Conservation (phyloP, 1,139 yeast genomes). For the Taphrina confusa region DNA sequence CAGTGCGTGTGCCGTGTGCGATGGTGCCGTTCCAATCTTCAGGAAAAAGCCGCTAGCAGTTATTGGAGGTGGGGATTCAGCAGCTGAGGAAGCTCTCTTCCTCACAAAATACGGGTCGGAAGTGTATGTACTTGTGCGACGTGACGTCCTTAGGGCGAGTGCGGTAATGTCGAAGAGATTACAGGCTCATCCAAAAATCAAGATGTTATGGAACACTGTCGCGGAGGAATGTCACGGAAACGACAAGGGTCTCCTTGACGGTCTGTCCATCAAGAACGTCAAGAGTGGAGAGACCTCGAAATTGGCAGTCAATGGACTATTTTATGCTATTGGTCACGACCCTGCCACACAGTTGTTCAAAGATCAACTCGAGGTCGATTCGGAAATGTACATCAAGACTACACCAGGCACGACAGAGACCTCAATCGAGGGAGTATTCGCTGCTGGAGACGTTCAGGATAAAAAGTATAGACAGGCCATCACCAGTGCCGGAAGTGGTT, state of each 20-base stretch:
- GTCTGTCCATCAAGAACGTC: conserved; percentile 66
- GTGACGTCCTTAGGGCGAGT: conserved; percentile 91
- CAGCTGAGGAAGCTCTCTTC: conserved; percentile 97
- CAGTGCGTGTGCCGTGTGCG: conserved; percentile 99
- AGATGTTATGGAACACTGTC: conserved; percentile 83
- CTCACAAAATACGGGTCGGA: conserved; percentile 96
- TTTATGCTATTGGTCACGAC: conserved; percentile 95
- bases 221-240: conserved; percentile 82
- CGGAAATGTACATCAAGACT: conserved; percentile 82
- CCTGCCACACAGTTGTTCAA: conserved; percentile 87
- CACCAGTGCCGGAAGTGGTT: conserved; percentile 98
- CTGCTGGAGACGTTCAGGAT: conserved; percentile 99
- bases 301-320: conserved; percentile 82
- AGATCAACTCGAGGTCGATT: conserved; percentile 80
- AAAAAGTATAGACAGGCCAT: conserved; percentile 97
- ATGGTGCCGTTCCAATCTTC: conserved; percentile 98
- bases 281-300: conserved; percentile 68
- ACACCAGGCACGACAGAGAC: conserved; percentile 85
- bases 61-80: conserved; percentile 98
- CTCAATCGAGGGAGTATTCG: conserved; percentile 87
- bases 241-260: conserved; percentile 51
- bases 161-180: conserved; percentile 95
- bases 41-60: conserved; percentile 97
- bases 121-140: conserved; percentile 88
- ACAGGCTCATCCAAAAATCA: conserved; percentile 77